phyloP scores from a whole-genome alignment of 306 rosid genomes.

The Pterocarpus macrocarpus region DNA sequence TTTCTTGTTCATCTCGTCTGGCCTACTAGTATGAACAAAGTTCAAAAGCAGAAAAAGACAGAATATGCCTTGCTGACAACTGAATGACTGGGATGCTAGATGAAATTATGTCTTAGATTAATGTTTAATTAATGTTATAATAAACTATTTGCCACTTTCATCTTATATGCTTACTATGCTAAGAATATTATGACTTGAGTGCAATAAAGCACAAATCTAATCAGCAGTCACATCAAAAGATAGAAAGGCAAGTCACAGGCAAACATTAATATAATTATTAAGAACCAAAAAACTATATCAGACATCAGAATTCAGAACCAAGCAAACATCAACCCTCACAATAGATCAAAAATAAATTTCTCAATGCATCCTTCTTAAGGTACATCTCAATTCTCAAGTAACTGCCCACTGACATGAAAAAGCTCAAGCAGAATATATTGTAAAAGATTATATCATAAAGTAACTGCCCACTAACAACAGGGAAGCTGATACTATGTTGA shows the following conservation, averaged over 20 bases:
- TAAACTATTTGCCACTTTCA: conserved; percentile 30
- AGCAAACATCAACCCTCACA: too few species aligned
- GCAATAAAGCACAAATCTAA: conserved; percentile 3
- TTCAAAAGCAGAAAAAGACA: background rate
- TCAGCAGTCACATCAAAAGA: background rate
- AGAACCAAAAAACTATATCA: conserved; percentile 8
- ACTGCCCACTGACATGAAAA: background rate
- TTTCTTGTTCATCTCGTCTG: background rate
- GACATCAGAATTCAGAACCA: conserved; percentile 20
- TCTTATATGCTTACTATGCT: conserved; percentile 7
- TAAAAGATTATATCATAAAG: background rate
- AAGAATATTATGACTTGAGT: background rate
- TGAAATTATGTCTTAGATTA: conserved; percentile 12
- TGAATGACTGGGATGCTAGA: background rate
- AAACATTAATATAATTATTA: conserved; percentile 14
- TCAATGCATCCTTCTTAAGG: conserved; percentile 16
- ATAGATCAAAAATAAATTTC: conserved; percentile 28
- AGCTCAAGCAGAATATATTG: background rate
- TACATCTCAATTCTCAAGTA: conserved; percentile 11
- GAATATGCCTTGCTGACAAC: background rate
- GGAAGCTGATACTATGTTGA: conserved; percentile 24
- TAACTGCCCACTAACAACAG: background rate
- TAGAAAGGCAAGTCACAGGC: background rate
- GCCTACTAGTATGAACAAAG: conserved; percentile 2
- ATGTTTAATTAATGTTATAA: background rate